Percentiles rank a stretch among this genome's conserved stretches.
Conservation (phyloP, 257 asterid species). For the Solanum infundibuliforme region DNA sequence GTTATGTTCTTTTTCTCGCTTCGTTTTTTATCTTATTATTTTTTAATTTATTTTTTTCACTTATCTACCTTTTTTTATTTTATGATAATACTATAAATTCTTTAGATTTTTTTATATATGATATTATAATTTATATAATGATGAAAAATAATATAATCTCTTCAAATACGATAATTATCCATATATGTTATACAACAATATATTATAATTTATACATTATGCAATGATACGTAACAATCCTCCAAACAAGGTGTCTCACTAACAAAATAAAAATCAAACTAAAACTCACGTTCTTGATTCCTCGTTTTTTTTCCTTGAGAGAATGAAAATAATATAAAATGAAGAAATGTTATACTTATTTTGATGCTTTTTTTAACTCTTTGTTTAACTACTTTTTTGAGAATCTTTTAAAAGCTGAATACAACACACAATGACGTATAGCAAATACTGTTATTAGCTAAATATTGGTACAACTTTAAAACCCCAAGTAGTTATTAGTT, state of each 20-base stretch:
- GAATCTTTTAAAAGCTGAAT: neutral
- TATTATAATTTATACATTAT: too few species aligned
- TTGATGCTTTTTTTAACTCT: neutral
- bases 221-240: neutral
- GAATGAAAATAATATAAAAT: too few species aligned
- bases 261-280: neutral
- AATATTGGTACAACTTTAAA: neutral
- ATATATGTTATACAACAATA: too few species aligned
- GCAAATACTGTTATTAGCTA: neutral
- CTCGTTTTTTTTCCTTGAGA: neutral
- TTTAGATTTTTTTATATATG: neutral
- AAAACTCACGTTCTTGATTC: neutral
- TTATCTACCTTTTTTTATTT: neutral
- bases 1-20: neutral
- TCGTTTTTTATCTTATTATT: neutral
- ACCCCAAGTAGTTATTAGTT: neutral
- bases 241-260: neutral
- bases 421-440: neutral
- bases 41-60: neutral
- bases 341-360: neutral
- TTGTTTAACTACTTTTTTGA: neutral
- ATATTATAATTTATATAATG: neutral
- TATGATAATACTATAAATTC: neutral
- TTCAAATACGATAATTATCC: neutral
- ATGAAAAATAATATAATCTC: neutral